Evolutionary conservation across 1,139 yeast species (phyloP), one percentile per base, ranked within the genome.

Genomic region (Taphrina populina): DNA sequence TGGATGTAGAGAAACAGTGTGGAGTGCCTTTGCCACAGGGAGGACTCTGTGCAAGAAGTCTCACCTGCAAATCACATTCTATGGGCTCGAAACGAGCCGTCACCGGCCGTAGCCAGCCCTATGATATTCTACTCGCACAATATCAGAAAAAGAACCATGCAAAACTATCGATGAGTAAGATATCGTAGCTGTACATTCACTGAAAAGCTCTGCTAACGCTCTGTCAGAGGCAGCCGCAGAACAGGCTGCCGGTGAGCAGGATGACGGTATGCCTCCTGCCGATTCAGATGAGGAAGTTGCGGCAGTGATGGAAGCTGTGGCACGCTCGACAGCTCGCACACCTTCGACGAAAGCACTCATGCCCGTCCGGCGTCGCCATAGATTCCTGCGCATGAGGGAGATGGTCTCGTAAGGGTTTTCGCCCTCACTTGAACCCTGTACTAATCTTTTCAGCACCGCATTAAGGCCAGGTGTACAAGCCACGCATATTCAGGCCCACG

Each of bases 61-160:
- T 92, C 61, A 92, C 98, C 0, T 92, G 98, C 76, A 92, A 92
- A 68, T 88, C 97, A 0, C 98, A 92, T 70, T 87, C 96, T 0
- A 90, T 92, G 96, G 96, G 96, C 24, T 95, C 96, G 21, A 92
- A 92, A 66, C 79, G 98, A 64, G 92, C 96, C 0, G 98, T 92
- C 21, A 81, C 81, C 27, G 98, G 98, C 4, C 77, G 98, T 64
- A 82, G 95, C 52, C 90, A 94, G 6, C 90, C 96, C 0, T 92
- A 88, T 69, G 98, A 92, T 70, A 82, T 82, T 23, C 73, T 92
- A 55, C 74, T 92, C 59, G 90, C 92, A 40, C 92, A 87, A 43
- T 90, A 92, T 67, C 98, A 92, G 70, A 83, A 88, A 66, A 79
- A 88, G 64, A 92, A 90, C 68, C 96, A 90, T 70, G 92, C 95